Conservation (phyloP, 495 filamentous ascomycete genomes). For the Copromyces sp. region DNA sequence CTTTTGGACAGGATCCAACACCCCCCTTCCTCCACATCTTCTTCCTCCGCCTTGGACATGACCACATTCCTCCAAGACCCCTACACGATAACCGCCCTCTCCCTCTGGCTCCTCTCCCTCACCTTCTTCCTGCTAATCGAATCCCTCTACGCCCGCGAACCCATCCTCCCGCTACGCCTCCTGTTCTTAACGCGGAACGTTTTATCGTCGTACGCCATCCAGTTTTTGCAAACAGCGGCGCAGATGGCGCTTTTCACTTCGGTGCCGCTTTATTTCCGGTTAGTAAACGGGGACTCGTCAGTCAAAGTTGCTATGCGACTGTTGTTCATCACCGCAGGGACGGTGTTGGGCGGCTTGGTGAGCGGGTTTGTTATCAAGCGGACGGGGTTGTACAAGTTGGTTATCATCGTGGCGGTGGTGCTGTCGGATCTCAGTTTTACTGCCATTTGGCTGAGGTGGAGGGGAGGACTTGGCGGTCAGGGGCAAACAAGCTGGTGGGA, state of each 20-base stretch:
- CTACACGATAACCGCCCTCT: background rate
- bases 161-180: slow-evolving; percentile 2
- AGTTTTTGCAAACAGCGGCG: slow-evolving; percentile 7
- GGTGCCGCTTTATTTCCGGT: slow-evolving; percentile 5
- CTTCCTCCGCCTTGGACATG: background rate
- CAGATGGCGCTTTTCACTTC: slow-evolving; percentile 10
- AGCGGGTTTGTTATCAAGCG: slow-evolving; percentile 6
- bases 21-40: background rate
- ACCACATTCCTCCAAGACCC: background rate
- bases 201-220: slow-evolving; percentile 3
- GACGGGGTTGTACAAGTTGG: slow-evolving; percentile 6
- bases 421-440: slow-evolving; percentile 5
- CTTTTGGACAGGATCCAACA: slow-evolving; percentile 6
- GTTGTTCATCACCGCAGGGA: slow-evolving; percentile 5
- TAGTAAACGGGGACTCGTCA: background rate
- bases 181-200: slow-evolving; percentile 1
- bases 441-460: slow-evolving; percentile 6
- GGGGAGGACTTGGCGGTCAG: background rate
- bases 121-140: slow-evolving; percentile 1
- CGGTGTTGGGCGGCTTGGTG: slow-evolving; percentile 4
- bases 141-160: slow-evolving; percentile 5
- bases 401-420: background rate
- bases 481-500: slow-evolving; percentile 3
- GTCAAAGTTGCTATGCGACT: background rate
- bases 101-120: slow-evolving; percentile 5